Percentiles rank a stretch among this genome's conserved stretches.
These are phyloP conservation scores for Colletotrichum brevisporum DNA, from an alignment of 2,329 filamentous ascomycete species.

Conservation along the genomic window DNA sequence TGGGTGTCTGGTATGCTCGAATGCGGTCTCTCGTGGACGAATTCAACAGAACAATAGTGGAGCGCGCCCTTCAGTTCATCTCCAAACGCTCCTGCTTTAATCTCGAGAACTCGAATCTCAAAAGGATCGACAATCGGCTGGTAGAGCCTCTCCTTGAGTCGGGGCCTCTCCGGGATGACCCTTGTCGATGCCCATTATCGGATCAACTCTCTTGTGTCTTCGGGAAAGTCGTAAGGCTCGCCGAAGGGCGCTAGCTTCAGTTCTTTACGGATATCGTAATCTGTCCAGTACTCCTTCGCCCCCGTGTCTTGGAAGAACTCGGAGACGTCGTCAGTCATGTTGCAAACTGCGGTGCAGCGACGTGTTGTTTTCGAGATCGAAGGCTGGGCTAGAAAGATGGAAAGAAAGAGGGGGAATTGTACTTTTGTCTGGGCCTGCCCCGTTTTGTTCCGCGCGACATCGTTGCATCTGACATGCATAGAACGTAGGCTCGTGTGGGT, in stretches of 20 bases:
- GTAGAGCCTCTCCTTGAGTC: background rate
- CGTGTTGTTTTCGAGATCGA: background rate
- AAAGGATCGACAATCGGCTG: conserved; percentile 7
- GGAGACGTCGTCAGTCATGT: background rate
- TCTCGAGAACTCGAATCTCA: conserved; percentile 17
- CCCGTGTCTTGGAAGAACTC: conserved; percentile 5
- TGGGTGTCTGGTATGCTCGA: background rate
- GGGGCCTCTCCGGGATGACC: background rate
- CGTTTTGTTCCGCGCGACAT: background rate
- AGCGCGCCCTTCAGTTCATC: background rate
- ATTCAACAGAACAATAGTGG: conserved; percentile 20
- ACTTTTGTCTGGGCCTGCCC: background rate
- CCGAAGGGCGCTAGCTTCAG: background rate
- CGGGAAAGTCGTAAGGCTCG: background rate
- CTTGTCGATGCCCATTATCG: conserved; percentile 4
- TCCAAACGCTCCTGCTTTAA: background rate
- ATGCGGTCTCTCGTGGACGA: background rate
- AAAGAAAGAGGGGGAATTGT: background rate
- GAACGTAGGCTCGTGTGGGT: background rate
- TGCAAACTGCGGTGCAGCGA: background rate
- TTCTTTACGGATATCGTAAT: background rate
- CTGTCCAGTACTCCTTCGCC: background rate
- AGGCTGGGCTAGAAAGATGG: background rate
- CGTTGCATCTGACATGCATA: conserved; percentile 1
- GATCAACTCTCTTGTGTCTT: background rate